phyloP scores from a whole-genome alignment of 768 basidiomycete genomes.

The Lanmaoa rubissima region DNA sequence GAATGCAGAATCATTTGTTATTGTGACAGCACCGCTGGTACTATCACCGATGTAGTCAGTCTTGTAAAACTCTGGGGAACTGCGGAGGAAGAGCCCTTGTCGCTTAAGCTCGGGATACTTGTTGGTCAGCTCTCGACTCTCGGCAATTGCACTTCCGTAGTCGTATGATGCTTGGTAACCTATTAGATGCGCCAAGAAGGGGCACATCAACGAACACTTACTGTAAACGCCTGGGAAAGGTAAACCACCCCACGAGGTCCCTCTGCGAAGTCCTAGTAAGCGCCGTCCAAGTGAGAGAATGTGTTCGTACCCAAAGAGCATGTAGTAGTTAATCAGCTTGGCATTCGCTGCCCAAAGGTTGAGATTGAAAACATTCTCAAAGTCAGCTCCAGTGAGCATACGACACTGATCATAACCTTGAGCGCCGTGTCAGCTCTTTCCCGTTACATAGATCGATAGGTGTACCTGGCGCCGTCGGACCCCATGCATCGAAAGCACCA shows the following conservation, averaged over 20 bases:
- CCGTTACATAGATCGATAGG: background rate
- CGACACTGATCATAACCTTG: constrained; percentile 64
- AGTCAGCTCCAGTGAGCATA: constrained; percentile 66
- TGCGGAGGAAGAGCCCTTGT: constrained; percentile 75
- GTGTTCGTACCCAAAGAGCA: constrained; percentile 66
- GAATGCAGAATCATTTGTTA: constrained; percentile 49
- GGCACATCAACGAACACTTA: constrained; percentile 17
- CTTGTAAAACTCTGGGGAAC: constrained; percentile 76
- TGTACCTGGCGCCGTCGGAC: constrained; percentile 63
- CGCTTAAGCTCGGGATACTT: constrained; percentile 80
- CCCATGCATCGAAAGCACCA: constrained; percentile 83
- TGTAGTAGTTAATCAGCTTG: constrained; percentile 82
- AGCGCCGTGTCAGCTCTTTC: background rate
- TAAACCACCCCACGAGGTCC: constrained; percentile 82
- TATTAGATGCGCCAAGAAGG: background rate
- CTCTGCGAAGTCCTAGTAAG: constrained; percentile 41
- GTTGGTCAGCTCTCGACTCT: constrained; percentile 59
- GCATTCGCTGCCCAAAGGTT: constrained; percentile 79
- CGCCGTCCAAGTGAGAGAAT: background rate
- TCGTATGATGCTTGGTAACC: constrained; percentile 59
- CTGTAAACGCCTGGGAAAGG: constrained; percentile 76
- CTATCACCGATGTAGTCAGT: constrained; percentile 72
- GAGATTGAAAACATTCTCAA: constrained; percentile 77
- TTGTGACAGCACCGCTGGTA: constrained; percentile 43
- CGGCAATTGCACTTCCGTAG: constrained; percentile 71